A percentile compares a stretch with the other conserved stretches of the same genome.
Evolutionary conservation across 768 basidiomycete genomes (phyloP).

Genomic region (Tricholoma flavovirens): DNA sequence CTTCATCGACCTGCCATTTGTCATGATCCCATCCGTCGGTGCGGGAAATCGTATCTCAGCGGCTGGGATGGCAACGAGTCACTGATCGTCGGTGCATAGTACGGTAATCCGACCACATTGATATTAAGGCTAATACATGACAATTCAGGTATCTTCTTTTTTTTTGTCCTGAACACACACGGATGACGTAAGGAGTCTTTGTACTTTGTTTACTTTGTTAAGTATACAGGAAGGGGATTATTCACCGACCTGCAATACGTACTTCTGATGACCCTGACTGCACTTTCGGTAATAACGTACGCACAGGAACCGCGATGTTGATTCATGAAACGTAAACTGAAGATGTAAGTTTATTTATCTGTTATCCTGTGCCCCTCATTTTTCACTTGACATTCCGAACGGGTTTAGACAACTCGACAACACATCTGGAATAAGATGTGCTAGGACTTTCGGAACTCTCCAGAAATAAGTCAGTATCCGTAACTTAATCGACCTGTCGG

Average conservation of each 20-base stretch:
- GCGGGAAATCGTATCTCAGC: no score
- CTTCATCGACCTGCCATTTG: no score
- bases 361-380: background rate
- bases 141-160: no score
- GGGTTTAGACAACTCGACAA: background rate
- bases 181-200: background rate
- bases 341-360: no score
- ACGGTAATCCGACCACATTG: no score
- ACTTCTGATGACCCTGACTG: background rate
- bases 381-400: background rate
- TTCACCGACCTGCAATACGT: background rate
- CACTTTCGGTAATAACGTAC: background rate
- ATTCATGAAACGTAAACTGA: background rate
- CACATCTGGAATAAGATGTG: background rate
- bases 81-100: no score
- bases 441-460: background rate
- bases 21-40: no score
- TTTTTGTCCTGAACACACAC: background rate
- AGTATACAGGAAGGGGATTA: background rate
- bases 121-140: no score
- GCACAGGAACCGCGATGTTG: background rate
- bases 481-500: background rate
- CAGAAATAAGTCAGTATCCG: background rate
- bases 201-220: background rate
- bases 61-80: no score